Percentiles rank a stretch among this genome's conserved stretches.
Evolutionary conservation across 2,329 filamentous ascomycete species (phyloP).

Genomic region (Talaromyces verruculosus): DNA sequence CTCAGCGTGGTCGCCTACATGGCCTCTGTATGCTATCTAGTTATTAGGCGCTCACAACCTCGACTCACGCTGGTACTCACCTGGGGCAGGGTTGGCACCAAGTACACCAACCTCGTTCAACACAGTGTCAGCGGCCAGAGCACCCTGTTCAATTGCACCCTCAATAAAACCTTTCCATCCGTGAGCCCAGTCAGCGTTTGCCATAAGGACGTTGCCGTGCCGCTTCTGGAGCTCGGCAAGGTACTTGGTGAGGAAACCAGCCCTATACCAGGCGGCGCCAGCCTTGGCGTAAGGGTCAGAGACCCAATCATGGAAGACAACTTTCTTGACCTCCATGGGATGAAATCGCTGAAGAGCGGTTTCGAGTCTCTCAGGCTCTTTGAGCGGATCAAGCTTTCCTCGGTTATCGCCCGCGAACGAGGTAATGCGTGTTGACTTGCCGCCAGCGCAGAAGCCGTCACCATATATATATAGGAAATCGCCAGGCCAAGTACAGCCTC

Average conservation of each 20-base stretch:
- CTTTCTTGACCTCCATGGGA: slow-evolving; percentile 21
- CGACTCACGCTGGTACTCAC: slow-evolving; percentile 23
- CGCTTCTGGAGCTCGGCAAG: slow-evolving; percentile 28
- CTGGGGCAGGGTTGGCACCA: slow-evolving; percentile 4
- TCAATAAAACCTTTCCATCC: slow-evolving; percentile 34
- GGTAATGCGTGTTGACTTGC: slow-evolving; percentile 19
- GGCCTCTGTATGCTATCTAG: neutral
- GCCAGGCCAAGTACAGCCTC: slow-evolving; percentile 22
- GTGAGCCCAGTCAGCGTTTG: slow-evolving; percentile 31
- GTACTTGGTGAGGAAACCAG: slow-evolving; percentile 29
- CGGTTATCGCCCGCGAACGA: slow-evolving; percentile 21
- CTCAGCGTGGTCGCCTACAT: neutral
- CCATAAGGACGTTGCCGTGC: slow-evolving; percentile 30
- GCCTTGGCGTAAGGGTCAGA: slow-evolving; percentile 29
- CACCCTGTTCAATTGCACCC: slow-evolving; percentile 31
- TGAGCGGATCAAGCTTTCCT: slow-evolving; percentile 19
- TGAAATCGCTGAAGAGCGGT: slow-evolving; percentile 19
- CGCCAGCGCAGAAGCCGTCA: slow-evolving; percentile 21
- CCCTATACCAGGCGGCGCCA: slow-evolving; percentile 24
- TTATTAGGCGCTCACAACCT: slow-evolving; percentile 20
- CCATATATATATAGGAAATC: slow-evolving; percentile 24
- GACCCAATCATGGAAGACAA: slow-evolving; percentile 30
- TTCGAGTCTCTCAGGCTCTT: slow-evolving; percentile 19
- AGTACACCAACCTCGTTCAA: slow-evolving; percentile 14
- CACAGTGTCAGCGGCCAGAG: neutral